Conservation (phyloP, 2,329 filamentous ascomycete genomes). For the Nigrospora osmanthi region DNA sequence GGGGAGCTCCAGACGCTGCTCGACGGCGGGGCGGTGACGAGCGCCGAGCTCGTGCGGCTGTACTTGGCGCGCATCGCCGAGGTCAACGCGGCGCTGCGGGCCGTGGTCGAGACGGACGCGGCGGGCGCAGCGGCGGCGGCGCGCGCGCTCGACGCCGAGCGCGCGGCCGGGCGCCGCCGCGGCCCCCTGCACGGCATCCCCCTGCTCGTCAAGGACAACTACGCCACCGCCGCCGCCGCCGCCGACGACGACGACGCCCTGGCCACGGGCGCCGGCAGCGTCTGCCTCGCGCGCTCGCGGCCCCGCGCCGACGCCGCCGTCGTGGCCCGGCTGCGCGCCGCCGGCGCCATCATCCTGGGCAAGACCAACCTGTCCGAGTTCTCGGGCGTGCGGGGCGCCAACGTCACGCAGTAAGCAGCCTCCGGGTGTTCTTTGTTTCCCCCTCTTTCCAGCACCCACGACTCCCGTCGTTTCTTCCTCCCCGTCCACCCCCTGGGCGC, state of each 20-base stretch:
- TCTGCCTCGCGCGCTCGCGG: slow-evolving; percentile 3
- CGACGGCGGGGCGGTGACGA: slow-evolving; percentile 6
- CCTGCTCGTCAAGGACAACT: slow-evolving; percentile 59
- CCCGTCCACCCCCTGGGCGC: no score
- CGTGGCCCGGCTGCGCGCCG: slow-evolving; percentile 43
- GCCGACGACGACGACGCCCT: slow-evolving; percentile 35
- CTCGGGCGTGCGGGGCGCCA: slow-evolving; percentile 47
- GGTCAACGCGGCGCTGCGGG: slow-evolving; percentile 17
- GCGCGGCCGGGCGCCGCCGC: slow-evolving; percentile 14
- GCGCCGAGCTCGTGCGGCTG: slow-evolving; percentile 8
- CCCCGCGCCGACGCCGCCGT: slow-evolving; percentile 27
- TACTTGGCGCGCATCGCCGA: slow-evolving; percentile 16
- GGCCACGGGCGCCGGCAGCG: slow-evolving; percentile 14
- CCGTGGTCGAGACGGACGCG: slow-evolving; percentile 26
- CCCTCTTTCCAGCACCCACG: no score
- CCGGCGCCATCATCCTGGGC: slow-evolving; percentile 50
- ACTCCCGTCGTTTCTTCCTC: no score
- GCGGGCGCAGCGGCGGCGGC: slow-evolving; percentile 26
- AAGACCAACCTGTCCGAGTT: slow-evolving; percentile 53
- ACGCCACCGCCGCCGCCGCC: slow-evolving; percentile 36
- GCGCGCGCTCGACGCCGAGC: slow-evolving; percentile 20
- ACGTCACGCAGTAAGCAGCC: slow-evolving; percentile 45
- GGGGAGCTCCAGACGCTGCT: slow-evolving; percentile 5
- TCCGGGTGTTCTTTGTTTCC: no score
- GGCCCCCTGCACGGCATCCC: slow-evolving; percentile 54